Evolutionary conservation across 1,284 basidiomycete genomes (phyloP).

Genomic region (Malassezia nana): DNA sequence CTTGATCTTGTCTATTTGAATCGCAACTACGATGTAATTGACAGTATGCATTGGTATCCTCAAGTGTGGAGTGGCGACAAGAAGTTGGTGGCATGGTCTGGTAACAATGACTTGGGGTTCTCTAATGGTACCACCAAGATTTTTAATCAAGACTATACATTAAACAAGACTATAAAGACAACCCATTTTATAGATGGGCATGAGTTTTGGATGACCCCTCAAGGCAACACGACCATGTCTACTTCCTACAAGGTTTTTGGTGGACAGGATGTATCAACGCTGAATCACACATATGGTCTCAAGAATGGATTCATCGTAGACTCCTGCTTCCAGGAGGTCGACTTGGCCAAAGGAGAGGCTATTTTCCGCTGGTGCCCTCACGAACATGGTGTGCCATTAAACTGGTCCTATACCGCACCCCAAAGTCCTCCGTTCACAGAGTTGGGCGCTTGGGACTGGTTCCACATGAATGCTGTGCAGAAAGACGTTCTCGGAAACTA

Average conservation of each 20-base stretch:
- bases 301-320: neutral
- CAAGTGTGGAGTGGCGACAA: neutral
- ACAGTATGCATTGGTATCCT: neutral
- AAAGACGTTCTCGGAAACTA: neutral
- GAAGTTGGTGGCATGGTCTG: neutral
- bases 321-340: neutral
- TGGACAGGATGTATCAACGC: too few species aligned
- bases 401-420: neutral
- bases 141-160: neutral
- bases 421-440: neutral
- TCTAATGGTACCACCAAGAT: neutral
- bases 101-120: neutral
- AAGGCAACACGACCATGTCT: neutral
- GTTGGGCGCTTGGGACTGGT: neutral
- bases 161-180: neutral
- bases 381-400: neutral
- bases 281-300: neutral
- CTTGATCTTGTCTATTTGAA: neutral
- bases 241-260: too few species aligned
- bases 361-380: neutral
- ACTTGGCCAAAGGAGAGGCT: neutral
- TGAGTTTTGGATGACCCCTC: neutral
- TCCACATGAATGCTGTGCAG: neutral
- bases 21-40: neutral
- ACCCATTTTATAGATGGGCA: neutral